Percentiles rank a stretch among this genome's conserved stretches.
phyloP scores from a whole-genome alignment of 805 yeast genomes.

The Metschnikowia picachoensis region DNA sequence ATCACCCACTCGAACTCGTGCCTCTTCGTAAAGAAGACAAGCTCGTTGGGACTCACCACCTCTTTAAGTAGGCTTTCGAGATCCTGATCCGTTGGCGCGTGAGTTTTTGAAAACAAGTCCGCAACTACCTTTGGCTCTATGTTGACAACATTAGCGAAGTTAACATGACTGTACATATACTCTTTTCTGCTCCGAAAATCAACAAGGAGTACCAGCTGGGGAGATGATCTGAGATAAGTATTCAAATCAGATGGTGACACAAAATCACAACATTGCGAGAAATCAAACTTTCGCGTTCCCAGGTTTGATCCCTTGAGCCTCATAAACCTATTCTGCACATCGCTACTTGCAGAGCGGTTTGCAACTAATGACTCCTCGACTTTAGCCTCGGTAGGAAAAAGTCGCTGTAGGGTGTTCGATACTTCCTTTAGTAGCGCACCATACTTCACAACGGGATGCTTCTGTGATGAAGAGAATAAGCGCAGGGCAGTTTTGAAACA shows the following conservation, averaged over 20 bases:
- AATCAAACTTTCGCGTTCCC: no score
- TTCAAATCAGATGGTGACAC: constrained; percentile 12
- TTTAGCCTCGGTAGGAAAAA: no score
- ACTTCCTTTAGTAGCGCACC: constrained; percentile 2
- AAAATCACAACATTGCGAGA: constrained; percentile 4
- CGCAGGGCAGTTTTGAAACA: constrained; percentile 14
- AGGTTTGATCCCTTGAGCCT: not conserved
- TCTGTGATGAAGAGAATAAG: not conserved
- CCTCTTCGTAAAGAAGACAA: constrained; percentile 49
- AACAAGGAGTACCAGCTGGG: constrained; percentile 47
- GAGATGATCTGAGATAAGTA: constrained; percentile 5
- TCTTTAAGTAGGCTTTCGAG: constrained; percentile 59
- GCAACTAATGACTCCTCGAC: no score
- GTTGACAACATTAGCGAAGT: constrained; percentile 56
- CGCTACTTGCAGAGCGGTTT: no score
- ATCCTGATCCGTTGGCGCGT: constrained; percentile 51
- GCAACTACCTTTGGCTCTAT: constrained; percentile 55
- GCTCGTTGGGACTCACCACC: constrained; percentile 32
- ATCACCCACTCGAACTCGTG: constrained; percentile 59
- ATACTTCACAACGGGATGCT: not conserved
- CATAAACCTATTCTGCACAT: constrained; percentile 1
- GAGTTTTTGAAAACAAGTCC: constrained; percentile 25
- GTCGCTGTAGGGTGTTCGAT: not conserved
- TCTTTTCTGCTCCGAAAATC: constrained; percentile 66
- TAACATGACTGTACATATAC: constrained; percentile 62